Base-by-base conservation (phyloP, 148 eudicot genomes). In the Cornus kousa region DNA sequence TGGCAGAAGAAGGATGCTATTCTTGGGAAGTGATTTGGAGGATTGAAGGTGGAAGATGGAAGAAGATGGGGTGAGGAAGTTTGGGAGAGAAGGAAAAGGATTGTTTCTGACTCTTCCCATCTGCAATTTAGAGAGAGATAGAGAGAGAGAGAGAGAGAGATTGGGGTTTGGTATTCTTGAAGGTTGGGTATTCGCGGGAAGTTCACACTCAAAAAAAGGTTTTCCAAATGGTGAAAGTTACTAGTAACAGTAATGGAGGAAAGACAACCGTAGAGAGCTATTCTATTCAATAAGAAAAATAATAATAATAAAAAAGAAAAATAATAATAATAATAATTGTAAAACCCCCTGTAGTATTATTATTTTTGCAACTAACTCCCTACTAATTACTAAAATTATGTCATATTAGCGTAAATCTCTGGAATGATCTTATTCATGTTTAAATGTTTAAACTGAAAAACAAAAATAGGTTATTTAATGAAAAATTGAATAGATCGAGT, bases 141-240 rank as follows among this genome's bases (percentile, higher is more conserved):
- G 5, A 35, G 37, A 35, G 37, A 35, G 37, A 50, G 33, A 20
- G 46, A 80, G 73, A 67, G 28, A 5, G 59, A 77, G 71, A 78
- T 7, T 7, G 68, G 55, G 86, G 83, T 81, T 84, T 84, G 86
- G 85, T 82, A 87, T 87, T 81, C 85, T 87, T 84, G 48, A 65
- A 35, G 55, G 68, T 57, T 48, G 85, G 90, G 64, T 17, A 73
- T 84, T 77, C 85, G 87, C 88, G 87, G 88, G 87, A 83, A 71
- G 77, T 85, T 77, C 50, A 12, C 28, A 7, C 23, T 6, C 37
- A 35, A 35, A 35, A 35, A 71, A 72, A 14, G 59, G 74, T 72
- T 20, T 46, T 23, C 74, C n/a, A 71, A 71, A 68, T 28, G 31
- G 22, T 23, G 32, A 66, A 4, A 5, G 68, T n/a, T 66, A 23